Base-by-base conservation (phyloP, 805 yeast genomes). In the Jamesozyma spencerorum region DNA sequence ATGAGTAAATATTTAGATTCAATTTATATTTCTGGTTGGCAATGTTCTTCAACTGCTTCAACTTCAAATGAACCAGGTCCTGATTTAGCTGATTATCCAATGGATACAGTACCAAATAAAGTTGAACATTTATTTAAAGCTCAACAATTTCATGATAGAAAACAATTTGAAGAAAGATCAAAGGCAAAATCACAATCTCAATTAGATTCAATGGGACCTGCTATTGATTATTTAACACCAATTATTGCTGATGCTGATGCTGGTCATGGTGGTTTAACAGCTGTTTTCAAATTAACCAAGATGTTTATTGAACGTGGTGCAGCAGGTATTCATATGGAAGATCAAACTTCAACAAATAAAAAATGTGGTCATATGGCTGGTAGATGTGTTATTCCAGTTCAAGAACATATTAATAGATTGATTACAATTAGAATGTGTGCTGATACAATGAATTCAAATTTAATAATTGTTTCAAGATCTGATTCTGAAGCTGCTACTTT, bases 361-460 rank as follows among this genome's bases (percentile, higher is more conserved):
- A 90, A 90, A 70, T 90, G 97, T 71, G 97, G 97, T 46, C 97
- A 90, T 68, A 90, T 90, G 97, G 97, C 95, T 51, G 97, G 97
- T 55, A 86, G 92, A 67, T 97, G 92, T 40, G 77, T 90, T 53
- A 96, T 90, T 47, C 97, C 97, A 48, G 92, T 87, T 45, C 96
- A 87, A 68, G 97, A 90, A 70, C 97, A 90, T 68, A 85, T 90
- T 66, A 87, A 85, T 70, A 79, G 97, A 64, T 73, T 90, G 62
- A 81, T 86, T 49, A 94, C 97, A 37, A 85, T 90, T 57, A 81
- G 97, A 66, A 86, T 95, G 47, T 79, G 94, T 57, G 96, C 97
- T 37, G 97, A 90, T 67, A 83, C 88, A 47, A 78, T 85, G 68
- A 92, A 94, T 39, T 75, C 87, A 34, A 87, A 87, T 58, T 73